Percentiles rank a stretch among this genome's conserved stretches.
These are phyloP conservation scores for Plantago major DNA, from an alignment of 257 asterid genomes.

Conservation along the genomic window DNA sequence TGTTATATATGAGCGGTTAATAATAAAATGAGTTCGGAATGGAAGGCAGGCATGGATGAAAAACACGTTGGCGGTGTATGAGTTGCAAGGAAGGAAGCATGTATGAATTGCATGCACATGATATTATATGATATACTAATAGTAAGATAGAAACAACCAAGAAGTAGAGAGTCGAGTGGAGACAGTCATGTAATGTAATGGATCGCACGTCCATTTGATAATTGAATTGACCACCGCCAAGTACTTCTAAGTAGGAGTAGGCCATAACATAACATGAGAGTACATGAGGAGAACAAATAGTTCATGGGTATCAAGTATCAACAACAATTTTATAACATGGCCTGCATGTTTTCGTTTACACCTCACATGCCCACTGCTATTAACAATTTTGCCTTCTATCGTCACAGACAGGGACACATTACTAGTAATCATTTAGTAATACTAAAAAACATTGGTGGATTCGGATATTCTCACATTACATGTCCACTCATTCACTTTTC, in stretches of 20 bases:
- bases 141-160: conserved; percentile 22
- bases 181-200: conserved; percentile 8
- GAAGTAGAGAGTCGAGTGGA: conserved; percentile 2
- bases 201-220: conserved; percentile 27
- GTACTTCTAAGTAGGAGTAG: neutral
- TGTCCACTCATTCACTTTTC: too few species aligned
- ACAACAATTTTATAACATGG: too few species aligned
- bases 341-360: too few species aligned
- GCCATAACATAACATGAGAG: conserved; percentile 7
- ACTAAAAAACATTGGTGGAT: too few species aligned
- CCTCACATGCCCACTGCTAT: too few species aligned
- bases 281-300: neutral
- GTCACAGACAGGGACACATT: too few species aligned
- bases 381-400: too few species aligned
- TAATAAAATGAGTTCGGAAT: neutral
- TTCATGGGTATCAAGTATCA: too few species aligned
- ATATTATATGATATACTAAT: too few species aligned
- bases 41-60: neutral
- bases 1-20: too few species aligned
- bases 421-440: too few species aligned
- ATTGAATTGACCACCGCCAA: neutral
- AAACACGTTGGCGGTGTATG: conserved; percentile 25
- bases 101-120: conserved; percentile 25
- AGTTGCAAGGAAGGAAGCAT: neutral
- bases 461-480: too few species aligned